Percentiles rank a stretch among this genome's conserved stretches.
Evolutionary conservation across 805 yeast species (phyloP).

Genomic region (Schwanniomyces sp.): DNA sequence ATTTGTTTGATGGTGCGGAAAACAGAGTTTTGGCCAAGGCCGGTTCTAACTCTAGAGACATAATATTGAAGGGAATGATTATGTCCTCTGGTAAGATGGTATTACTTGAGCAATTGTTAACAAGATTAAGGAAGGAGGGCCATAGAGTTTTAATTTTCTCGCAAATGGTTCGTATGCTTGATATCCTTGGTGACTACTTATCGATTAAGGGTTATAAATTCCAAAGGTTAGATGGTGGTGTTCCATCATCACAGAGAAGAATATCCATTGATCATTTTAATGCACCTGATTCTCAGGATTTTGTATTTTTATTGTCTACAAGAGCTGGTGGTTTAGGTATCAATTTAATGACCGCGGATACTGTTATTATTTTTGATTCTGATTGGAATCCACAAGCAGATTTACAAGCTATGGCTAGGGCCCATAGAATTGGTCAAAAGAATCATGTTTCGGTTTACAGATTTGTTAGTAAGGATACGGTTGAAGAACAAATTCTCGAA

Average conservation of each 20-base stretch:
- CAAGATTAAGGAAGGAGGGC: conserved; percentile 85
- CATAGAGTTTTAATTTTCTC: conserved; percentile 94
- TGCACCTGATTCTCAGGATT: conserved; percentile 89
- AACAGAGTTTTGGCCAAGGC: conserved; percentile 70
- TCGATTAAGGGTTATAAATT: conserved; percentile 82
- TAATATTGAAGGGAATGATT: conserved; percentile 81
- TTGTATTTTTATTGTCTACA: conserved; percentile 85
- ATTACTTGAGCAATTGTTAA: conserved; percentile 81
- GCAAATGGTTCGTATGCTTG: conserved; percentile 97
- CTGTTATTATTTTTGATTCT: conserved; percentile 95
- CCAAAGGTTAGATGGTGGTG: conserved; percentile 95
- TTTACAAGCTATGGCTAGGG: conserved; percentile 99
- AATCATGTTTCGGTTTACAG: conserved; percentile 97
- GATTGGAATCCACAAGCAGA: conserved; percentile 99
- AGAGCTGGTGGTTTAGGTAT: conserved; percentile 99
- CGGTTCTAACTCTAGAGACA: conserved; percentile 68
- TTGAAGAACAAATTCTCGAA: conserved; percentile 95
- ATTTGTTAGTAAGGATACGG: conserved; percentile 97
- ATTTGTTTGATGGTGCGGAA: conserved; percentile 91
- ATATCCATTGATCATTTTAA: conserved; percentile 95
- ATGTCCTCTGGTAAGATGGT: conserved; percentile 99
- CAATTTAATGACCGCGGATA: conserved; percentile 98
- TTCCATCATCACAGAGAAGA: conserved; percentile 90
- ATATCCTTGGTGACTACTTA: conserved; percentile 90
- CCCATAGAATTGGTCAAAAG: conserved; percentile 99